Evolutionary conservation across 2,329 filamentous ascomycete species (phyloP), one percentile per base, ranked within the genome.

Genomic region (Trichoderma atrobrunneum): DNA sequence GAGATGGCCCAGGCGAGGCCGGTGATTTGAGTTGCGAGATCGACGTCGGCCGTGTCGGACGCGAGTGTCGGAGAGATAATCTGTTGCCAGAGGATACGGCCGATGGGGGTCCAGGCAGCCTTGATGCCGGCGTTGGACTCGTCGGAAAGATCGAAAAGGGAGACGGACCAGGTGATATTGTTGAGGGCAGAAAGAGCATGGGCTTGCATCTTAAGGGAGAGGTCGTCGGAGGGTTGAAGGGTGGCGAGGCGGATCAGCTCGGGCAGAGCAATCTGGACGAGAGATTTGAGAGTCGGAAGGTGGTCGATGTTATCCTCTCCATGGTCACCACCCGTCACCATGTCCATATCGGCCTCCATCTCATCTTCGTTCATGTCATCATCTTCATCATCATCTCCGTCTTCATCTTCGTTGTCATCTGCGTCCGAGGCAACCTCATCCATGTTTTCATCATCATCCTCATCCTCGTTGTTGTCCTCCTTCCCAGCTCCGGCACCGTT

Each of bases 111-210:
- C 90, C 90, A 92, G 5, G 84, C 84, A 62, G 80, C 81, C 67
- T 84, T 83, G 70, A 92, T 83, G 71, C 83, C 81, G 5, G 83
- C 80, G 77, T 89, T 88, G 66, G 85, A 83, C n/a, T 82, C 80
- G 36, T 87, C 84, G 28, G 85, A 82, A 76, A 90, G 89, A 79
- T 90, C 88, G 75, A 90, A 82, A 76, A 87, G 86, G 10, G 88
- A 89, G 54, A 91, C 83, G 12, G 89, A 90, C 89, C 90, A 92
- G 68, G 90, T 84, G 68, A 92, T 87, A 80, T 92, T 92, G 82
- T 88, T 91, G 72, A 92, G 84, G 18, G 89, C 86, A 2, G 88
- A 87, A 28, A 92, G 80, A 21, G 90, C 87, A 74, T 87, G 85
- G 24, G 80, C 79, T 74, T 87, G 87, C 54, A 91, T 81, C 7